Conservation (phyloP, 768 basidiomycete species). For the Pleurotus pulmonarius region DNA sequence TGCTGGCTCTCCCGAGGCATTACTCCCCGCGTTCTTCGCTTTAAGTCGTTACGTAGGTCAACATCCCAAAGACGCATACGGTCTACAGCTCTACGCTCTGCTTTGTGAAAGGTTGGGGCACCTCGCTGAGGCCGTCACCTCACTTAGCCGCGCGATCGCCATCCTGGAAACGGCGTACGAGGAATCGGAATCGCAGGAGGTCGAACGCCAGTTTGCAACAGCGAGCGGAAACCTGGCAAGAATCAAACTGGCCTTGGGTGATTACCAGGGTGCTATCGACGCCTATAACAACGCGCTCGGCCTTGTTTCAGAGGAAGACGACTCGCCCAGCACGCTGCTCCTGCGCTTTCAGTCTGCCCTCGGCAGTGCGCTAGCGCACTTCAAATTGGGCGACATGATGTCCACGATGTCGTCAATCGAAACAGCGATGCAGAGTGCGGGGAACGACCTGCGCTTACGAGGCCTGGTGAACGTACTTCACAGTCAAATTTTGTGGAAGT, state of each 20-base stretch:
- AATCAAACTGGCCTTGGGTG: slow-evolving; percentile 55
- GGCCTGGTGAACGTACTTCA: slow-evolving; percentile 76
- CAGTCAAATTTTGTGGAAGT: slow-evolving; percentile 83
- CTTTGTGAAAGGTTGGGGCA: slow-evolving; percentile 84
- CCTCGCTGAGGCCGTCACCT: slow-evolving; percentile 49
- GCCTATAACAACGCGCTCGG: slow-evolving; percentile 73
- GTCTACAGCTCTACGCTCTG: slow-evolving; percentile 79
- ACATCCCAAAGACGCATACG: slow-evolving; percentile 66
- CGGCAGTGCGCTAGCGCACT: slow-evolving; percentile 69
- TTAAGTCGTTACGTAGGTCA: slow-evolving; percentile 72
- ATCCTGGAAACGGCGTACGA: slow-evolving; percentile 89
- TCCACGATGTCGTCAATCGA: slow-evolving; percentile 68
- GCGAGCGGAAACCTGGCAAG: slow-evolving; percentile 83
- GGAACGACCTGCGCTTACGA: slow-evolving; percentile 42
- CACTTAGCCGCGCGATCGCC: slow-evolving; percentile 58
- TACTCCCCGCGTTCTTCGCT: slow-evolving; percentile 79
- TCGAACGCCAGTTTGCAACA: slow-evolving; percentile 77
- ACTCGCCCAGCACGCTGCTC: slow-evolving; percentile 26
- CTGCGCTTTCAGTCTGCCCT: slow-evolving; percentile 65
- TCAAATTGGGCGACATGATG: slow-evolving; percentile 59
- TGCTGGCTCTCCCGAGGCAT: slow-evolving; percentile 32
- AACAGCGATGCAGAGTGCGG: slow-evolving; percentile 53
- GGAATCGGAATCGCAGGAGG: slow-evolving; percentile 70
- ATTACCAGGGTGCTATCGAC: slow-evolving; percentile 59
- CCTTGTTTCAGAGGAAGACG: slow-evolving; percentile 53